A percentile compares a stretch with the other conserved stretches of the same genome.
Evolutionary conservation across 352 stramenopile genomes (phyloP).

Genomic region (Pythium rhizo-oryzae): DNA sequence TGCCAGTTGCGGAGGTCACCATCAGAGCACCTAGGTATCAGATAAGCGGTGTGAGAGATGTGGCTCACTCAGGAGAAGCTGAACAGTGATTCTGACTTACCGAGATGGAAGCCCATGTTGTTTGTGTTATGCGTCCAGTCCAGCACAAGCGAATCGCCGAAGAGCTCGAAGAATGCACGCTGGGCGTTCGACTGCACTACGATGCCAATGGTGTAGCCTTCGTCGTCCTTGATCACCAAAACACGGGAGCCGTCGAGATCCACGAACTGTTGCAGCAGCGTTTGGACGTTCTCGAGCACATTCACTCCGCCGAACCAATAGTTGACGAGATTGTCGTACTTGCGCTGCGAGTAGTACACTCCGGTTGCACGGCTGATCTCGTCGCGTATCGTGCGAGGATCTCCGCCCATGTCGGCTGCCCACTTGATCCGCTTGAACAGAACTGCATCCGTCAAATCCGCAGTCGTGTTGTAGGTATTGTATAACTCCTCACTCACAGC

Average conservation of each 20-base stretch:
- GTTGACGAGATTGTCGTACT: neutral
- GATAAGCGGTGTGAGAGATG: neutral
- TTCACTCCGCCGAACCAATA: neutral
- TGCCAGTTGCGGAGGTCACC: slow-evolving; percentile 20
- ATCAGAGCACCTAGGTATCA: slow-evolving; percentile 15
- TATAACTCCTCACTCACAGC: neutral
- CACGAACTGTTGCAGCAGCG: neutral
- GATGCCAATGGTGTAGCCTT: slow-evolving; percentile 12
- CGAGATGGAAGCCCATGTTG: slow-evolving; percentile 30
- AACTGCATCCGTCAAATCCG: neutral
- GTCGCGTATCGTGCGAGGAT: neutral
- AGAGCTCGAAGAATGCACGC: slow-evolving; percentile 16
- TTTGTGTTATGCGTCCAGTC: slow-evolving; percentile 37
- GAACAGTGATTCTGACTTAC: slow-evolving; percentile 6
- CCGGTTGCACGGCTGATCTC: neutral
- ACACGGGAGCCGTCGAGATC: neutral
- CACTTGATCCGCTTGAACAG: neutral
- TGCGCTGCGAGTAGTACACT: neutral
- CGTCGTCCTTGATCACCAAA: slow-evolving; percentile 1
- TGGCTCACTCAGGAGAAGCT: neutral
- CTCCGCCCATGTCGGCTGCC: neutral
- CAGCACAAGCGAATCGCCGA: slow-evolving; percentile 23
- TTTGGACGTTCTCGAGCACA: neutral
- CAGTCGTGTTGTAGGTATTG: slow-evolving; percentile 2
- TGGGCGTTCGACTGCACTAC: slow-evolving; percentile 20